A percentile compares a stretch with the other conserved stretches of the same genome.
phyloP scores from a whole-genome alignment of 768 basidiomycete genomes.

The Porpolomopsis calyptriformis region DNA sequence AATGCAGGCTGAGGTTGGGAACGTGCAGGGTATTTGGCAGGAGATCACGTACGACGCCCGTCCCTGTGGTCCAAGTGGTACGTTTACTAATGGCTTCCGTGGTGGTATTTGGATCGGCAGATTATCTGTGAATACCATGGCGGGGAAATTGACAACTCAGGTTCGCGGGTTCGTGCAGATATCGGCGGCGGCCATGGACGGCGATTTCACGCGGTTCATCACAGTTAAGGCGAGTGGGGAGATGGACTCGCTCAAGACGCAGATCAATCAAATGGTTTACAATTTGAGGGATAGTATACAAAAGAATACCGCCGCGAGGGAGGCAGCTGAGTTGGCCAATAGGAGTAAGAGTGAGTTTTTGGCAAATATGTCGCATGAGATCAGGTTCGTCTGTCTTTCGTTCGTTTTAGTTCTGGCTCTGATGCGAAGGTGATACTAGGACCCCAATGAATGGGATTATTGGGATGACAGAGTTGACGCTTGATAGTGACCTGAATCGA shows the following conservation, averaged over 20 bases:
- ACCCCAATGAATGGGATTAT: constrained; percentile 99
- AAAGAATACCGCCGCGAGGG: constrained; percentile 96
- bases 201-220: constrained; percentile 97
- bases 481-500: constrained; percentile 90
- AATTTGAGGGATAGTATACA: constrained; percentile 93
- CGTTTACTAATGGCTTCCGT: no score
- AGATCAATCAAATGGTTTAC: constrained; percentile 99
- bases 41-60: no score
- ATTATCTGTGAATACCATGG: constrained; percentile 97
- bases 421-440: constrained; percentile 29
- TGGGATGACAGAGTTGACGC: constrained; percentile 97
- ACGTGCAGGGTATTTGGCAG: no score
- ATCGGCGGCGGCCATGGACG: constrained; percentile 95
- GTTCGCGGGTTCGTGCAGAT: constrained; percentile 99
- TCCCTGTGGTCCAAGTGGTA: no score
- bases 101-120: constrained; percentile 36
- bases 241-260: constrained; percentile 98
- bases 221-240: constrained; percentile 97
- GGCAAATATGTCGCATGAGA: constrained; percentile 98
- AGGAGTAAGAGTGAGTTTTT: constrained; percentile 95
- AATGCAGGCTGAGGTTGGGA: no score
- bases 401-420: not conserved
- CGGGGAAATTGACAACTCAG: constrained; percentile 91
- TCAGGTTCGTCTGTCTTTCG: constrained; percentile 47
- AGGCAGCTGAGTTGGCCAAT: constrained; percentile 97